phyloP scores from a whole-genome alignment of 2,329 filamentous ascomycete species.

The Thelonectria rubi region DNA sequence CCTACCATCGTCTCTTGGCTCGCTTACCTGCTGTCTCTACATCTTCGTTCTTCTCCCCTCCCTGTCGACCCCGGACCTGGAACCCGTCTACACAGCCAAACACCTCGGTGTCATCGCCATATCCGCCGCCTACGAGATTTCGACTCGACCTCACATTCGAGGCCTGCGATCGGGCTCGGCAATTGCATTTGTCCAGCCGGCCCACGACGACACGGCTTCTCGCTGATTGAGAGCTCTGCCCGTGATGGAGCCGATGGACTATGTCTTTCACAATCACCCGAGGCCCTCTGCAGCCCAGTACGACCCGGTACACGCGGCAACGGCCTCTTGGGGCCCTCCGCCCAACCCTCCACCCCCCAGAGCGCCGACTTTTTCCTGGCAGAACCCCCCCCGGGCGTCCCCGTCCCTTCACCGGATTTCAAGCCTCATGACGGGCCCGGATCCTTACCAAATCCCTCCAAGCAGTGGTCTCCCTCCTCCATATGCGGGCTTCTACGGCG shows the following conservation, averaged over 20 bases:
- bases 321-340: slow-evolving; percentile 39
- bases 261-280: slow-evolving; percentile 36
- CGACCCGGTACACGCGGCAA: slow-evolving; percentile 42
- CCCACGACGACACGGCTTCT: slow-evolving; percentile 2
- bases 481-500: slow-evolving; percentile 30
- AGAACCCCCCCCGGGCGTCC: slow-evolving; percentile 31
- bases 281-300: slow-evolving; percentile 36
- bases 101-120: background rate
- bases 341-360: slow-evolving; percentile 31
- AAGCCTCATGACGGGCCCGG: slow-evolving; percentile 26
- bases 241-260: slow-evolving; percentile 44
- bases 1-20: slow-evolving; percentile 25
- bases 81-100: slow-evolving; percentile 1
- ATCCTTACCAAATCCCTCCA: slow-evolving; percentile 34
- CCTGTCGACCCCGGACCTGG: background rate
- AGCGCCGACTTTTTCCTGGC: slow-evolving; percentile 37
- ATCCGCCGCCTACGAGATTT: slow-evolving; percentile 13
- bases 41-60: background rate
- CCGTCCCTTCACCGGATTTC: slow-evolving; percentile 31
- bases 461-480: slow-evolving; percentile 38
- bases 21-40: background rate
- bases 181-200: background rate
- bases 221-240: slow-evolving; percentile 8
- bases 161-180: slow-evolving; percentile 8
- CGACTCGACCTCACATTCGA: slow-evolving; percentile 13